A percentile compares a stretch with the other conserved stretches of the same genome.
Evolutionary conservation across 2,329 filamentous ascomycete species (phyloP).

Genomic region (Colletotrichum chlorophyti): DNA sequence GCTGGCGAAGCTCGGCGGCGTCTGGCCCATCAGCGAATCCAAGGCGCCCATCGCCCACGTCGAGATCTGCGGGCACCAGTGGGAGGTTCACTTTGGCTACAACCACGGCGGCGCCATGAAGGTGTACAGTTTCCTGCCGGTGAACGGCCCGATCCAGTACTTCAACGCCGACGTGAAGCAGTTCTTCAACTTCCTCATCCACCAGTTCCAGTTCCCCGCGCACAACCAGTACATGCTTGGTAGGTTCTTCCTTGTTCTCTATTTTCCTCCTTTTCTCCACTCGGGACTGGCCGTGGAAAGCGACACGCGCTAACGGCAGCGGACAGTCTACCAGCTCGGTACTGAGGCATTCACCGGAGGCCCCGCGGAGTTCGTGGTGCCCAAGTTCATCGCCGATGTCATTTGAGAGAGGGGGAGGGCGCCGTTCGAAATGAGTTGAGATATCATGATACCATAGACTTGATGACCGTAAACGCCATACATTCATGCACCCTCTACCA

Average conservation of each 20-base stretch:
- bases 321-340: conserved; percentile 33
- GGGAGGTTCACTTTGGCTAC: conserved; percentile 60
- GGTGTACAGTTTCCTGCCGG: conserved; percentile 57
- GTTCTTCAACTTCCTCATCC: conserved; percentile 59
- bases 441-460: background rate
- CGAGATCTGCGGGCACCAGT: conserved; percentile 40
- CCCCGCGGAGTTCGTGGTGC: conserved; percentile 31
- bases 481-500: too few species aligned
- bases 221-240: conserved; percentile 34
- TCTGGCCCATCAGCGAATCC: conserved; percentile 48
- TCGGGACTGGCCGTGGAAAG: too few species aligned
- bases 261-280: too few species aligned
- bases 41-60: conserved; percentile 28
- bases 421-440: too few species aligned
- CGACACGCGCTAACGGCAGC: background rate
- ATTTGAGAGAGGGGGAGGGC: too few species aligned
- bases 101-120: conserved; percentile 56
- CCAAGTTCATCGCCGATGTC: conserved; percentile 32
- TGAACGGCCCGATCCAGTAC: conserved; percentile 44
- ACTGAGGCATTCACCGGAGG: conserved; percentile 36
- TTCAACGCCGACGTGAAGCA: conserved; percentile 60
- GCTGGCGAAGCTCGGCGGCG: conserved; percentile 61
- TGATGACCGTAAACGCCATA: too few species aligned
- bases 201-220: conserved; percentile 47
- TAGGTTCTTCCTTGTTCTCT: conserved; percentile 3